Percentiles rank a stretch among this genome's conserved stretches.
These are phyloP conservation scores for Exobasidium cylindrosporum DNA, from an alignment of 1,284 basidiomycete genomes.

Conservation along the genomic window DNA sequence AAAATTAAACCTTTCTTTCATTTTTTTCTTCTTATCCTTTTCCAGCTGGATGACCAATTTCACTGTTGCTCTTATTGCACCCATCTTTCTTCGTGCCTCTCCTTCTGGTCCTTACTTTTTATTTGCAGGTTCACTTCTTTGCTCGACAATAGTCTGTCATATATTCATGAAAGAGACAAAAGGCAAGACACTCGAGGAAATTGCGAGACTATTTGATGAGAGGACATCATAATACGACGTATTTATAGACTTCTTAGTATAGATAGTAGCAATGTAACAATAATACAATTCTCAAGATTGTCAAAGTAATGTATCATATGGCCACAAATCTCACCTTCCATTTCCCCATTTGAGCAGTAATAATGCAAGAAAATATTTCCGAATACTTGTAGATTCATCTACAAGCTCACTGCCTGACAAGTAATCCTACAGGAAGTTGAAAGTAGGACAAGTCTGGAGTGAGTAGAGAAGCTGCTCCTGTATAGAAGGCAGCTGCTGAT, in stretches of 20 bases:
- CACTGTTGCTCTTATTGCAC: conserved; percentile 12
- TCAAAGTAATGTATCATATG: too few relatives aligned
- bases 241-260: too few relatives aligned
- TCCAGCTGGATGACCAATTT: conserved; percentile 13
- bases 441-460: background rate
- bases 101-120: conserved; percentile 18
- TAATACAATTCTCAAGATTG: too few relatives aligned
- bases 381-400: background rate
- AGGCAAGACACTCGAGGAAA: conserved; percentile 14
- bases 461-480: background rate
- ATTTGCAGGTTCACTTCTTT: conserved; percentile 5
- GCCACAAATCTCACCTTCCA: too few relatives aligned
- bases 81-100: conserved; percentile 8
- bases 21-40: conserved; percentile 8
- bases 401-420: background rate
- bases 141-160: conserved; percentile 7
- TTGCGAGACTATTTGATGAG: conserved; percentile 9
- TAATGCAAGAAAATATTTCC: too few relatives aligned
- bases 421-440: background rate
- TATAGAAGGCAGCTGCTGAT: background rate
- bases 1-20: background rate
- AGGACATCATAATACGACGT: background rate
- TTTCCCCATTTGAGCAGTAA: too few relatives aligned
- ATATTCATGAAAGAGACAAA: conserved; percentile 13
- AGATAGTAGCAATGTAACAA: too few relatives aligned